These are phyloP conservation scores for Secale cereale DNA, from an alignment of 176 grass and related monocot species.

Conservation along the genomic window DNA sequence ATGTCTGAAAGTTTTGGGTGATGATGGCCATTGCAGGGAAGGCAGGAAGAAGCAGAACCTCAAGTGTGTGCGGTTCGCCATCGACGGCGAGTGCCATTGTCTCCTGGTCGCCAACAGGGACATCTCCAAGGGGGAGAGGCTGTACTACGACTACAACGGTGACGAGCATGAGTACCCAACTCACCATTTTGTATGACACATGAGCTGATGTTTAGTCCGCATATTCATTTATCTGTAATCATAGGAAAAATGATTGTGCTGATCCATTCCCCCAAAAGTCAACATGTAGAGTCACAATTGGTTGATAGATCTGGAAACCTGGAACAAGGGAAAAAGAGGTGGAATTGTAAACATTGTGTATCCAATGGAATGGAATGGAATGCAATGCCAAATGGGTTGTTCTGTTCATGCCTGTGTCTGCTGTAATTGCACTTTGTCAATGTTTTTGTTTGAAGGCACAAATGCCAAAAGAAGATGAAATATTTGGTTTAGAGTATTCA, in stretches of 20 bases:
- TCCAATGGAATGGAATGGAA: not conserved
- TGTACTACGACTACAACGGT: slow-evolving; percentile 97
- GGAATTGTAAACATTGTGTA: not conserved
- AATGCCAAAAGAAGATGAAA: not conserved
- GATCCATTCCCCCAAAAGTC: not conserved
- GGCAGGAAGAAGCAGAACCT: slow-evolving; percentile 99
- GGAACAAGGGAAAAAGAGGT: not conserved
- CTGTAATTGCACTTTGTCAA: not conserved
- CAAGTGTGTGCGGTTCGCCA: slow-evolving; percentile 74
- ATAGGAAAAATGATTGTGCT: not conserved
- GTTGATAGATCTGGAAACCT: not conserved
- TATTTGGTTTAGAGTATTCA: not conserved
- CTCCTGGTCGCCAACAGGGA: slow-evolving; percentile 79
- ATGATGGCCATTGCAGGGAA: slow-evolving; percentile 34
- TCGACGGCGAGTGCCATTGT: slow-evolving; percentile 69
- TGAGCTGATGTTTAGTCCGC: slow-evolving; percentile 1
- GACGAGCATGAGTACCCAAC: slow-evolving; percentile 91
- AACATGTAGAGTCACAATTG: not conserved
- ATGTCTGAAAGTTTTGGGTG: not conserved
- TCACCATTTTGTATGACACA: slow-evolving; percentile 94
- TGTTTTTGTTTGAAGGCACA: not conserved
- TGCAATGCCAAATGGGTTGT: not conserved
- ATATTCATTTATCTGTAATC: not conserved
- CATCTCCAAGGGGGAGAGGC: slow-evolving; percentile 81
- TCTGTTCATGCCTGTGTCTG: not conserved